Evolutionary conservation across 1,284 basidiomycete genomes (phyloP), one percentile per base, ranked within the genome.

Genomic region (Microstroma glucosiphilum): DNA sequence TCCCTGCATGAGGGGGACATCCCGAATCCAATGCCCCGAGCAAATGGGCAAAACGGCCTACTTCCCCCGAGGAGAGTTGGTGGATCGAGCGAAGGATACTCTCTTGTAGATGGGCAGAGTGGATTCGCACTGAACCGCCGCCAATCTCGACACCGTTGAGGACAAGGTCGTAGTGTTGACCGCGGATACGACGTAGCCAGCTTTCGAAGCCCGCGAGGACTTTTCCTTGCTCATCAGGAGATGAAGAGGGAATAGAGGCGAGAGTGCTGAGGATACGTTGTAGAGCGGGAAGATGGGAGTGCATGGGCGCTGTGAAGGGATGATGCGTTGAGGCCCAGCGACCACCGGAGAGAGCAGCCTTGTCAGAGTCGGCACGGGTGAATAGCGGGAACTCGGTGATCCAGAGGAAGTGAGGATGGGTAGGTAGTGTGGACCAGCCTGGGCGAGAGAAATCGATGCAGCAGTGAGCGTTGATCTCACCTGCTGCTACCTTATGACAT

Each of bases 141-240:
- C 91, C 92, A 67, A 97, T 89, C 82, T 97, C 92, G 63, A 88
- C 85, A 1, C 92, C 93, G 79, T 96, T 91, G 64, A 96, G 80
- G n/a, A 97, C 92, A 51, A 97, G 87, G 82, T 97, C 92, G 77
- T 96, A 97, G 80, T 96, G 93, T 80, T 97, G 92, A 1, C 92
- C 92, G 56, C 91, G 86, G 68, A 92, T 60, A 17, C 59, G 23
- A 3, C 30, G 3, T 37, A 37, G 30, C 30, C 30, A 37, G 30
- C 30, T 37, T 0, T 67, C 65, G 11, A 77, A 54, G 0, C 37
- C 25, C 12, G 54, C 25, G 11, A 59, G 54, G 12, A 40, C 51
- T 17, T 48, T 21, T 48, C 13, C 43, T n/a, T 17, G 21, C 21
- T 48, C 43, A n/a, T 43, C 41, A n/a, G n/a, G 11, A 11, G 41